Evolutionary conservation across 805 yeast genomes (phyloP).

Genomic region (Lachancea quebecensis): DNA sequence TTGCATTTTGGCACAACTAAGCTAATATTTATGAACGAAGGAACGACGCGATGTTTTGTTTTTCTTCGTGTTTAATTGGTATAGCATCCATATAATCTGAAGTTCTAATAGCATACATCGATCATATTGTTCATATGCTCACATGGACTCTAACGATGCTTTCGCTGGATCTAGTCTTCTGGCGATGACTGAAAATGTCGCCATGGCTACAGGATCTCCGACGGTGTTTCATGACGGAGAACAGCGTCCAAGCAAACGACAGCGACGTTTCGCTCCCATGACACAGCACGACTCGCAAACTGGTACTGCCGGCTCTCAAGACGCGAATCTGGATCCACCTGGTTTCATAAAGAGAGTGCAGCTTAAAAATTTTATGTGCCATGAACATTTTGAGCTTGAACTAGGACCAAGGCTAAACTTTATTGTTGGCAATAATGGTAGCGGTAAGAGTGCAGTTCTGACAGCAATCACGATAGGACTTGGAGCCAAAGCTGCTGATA

Average conservation of each 20-base stretch:
- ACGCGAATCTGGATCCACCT: slow-evolving; percentile 26
- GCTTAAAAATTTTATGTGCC: slow-evolving; percentile 83
- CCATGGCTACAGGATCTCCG: too few relatives aligned
- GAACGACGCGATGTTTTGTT: too few relatives aligned
- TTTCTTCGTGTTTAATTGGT: too few relatives aligned
- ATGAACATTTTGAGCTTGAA: slow-evolving; percentile 64
- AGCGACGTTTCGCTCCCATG: slow-evolving; percentile 23
- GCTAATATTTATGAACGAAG: too few relatives aligned
- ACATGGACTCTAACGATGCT: too few relatives aligned
- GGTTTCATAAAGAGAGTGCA: slow-evolving; percentile 64
- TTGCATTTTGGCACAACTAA: too few relatives aligned
- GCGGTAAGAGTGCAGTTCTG: slow-evolving; percentile 83
- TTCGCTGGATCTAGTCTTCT: too few relatives aligned
- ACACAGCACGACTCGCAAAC: slow-evolving; percentile 25
- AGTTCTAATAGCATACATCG: too few relatives aligned
- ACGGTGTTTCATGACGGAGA: not conserved
- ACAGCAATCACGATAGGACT: slow-evolving; percentile 83
- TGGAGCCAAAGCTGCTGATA: slow-evolving; percentile 82
- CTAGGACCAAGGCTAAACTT: slow-evolving; percentile 79
- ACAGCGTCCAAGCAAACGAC: slow-evolving; percentile 12
- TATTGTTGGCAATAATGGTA: slow-evolving; percentile 84
- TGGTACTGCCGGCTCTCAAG: slow-evolving; percentile 3
- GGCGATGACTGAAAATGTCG: too few relatives aligned
- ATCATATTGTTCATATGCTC: too few relatives aligned
- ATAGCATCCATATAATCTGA: too few relatives aligned